Base-by-base conservation (phyloP, 1,139 yeast genomes). In the Debaryomyces subglobosus region DNA sequence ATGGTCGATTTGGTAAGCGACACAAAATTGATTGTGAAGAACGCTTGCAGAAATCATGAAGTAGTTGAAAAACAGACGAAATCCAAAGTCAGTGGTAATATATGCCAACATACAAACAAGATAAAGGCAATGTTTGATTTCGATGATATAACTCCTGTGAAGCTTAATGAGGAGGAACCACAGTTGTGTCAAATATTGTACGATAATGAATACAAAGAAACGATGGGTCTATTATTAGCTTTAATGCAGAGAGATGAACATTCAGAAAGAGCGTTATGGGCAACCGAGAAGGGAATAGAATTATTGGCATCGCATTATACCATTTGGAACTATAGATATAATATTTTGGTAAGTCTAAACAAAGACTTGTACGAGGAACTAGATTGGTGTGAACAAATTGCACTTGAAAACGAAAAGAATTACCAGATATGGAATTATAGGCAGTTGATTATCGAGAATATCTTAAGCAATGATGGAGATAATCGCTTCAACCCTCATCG, bases 401-500 rank as follows among this genome's bases (percentile, higher is more conserved):
- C 97, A 0, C 63, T 87, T 46, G 84, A 79, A 8, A 85, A 89
- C 63, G 87, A 92, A 42, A 94, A 94, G 66, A 94, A 92, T 69
- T 94, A 95, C 69, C 99, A 94, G 67, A 86, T 94, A 24, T 94
- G 99, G 99, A 89, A 91, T 60, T 90, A 92, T 62, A 79, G 97
- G 46, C 92, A 88, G 61, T 66, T 81, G 43, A 58, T 86, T 5
- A 69, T 85, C 46, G 72, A 72, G 39, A 54, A 65, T 44, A 58
- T 77, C 51, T 32, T 67, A 58, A 51, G 64, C 53, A 29, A 47
- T 45, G 39, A 40, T 43, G 39, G 42, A 27, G 16, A n/a, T 36
- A 32, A 16, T 9, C 53, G 57, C 12, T 84, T 81, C 49, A 66
- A 71, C 40, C 72, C 81, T 6, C 70, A 67, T 45, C 67, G 82